Evolutionary conservation across 192 early-diverging fungal genomes (phyloP), one percentile per base, ranked within the genome.

Genomic region (Coemansia biformis): DNA sequence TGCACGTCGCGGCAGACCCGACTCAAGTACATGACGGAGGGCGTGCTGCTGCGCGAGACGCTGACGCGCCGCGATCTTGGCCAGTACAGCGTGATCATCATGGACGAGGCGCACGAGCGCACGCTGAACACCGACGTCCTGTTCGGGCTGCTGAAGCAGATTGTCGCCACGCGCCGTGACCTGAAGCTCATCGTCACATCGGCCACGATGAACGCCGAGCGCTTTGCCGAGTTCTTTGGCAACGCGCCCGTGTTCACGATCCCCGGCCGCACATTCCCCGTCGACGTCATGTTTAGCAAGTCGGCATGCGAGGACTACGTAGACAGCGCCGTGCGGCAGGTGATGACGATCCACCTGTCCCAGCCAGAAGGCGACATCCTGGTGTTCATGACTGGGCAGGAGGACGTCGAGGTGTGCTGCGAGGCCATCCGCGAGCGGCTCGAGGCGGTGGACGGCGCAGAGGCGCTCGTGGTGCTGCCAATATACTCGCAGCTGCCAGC

Each of bases 21-120:
- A 48, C 89, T 99, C 54, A 99, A 97, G 71, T 97, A 96, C 74
- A 97, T 99, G 96, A 99, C 96, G 13, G 96, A 97, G 54, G 96
- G 96, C 72, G 91, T 97, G 86, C 58, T 99, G 16, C 71, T 97
- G 41, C 80, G 93, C 56, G 96, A 99, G 56, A 86, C 89, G 50
- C 77, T 99, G 40, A 81, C 91, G 0, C 89, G 93, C 50, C 78
- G 87, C 1, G 77, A 81, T 24, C 76, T 99, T 57, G 75, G 59
- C 9, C 84, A 86, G 48, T 99, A 99, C 73, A 84, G 86, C n/a
- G 86, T 90, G 9, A 79, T 99, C 26, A 86, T 99, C 55, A 79
- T 99, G 62, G 96, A 99, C 58, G 96, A 99, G 61, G 96, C 96
- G 15, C 96, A 99, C 83, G 96, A 99, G 75, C 83, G 96, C 43